Conservation (phyloP, 2,329 filamentous ascomycete species). For the Aspergillus niger region DNA sequence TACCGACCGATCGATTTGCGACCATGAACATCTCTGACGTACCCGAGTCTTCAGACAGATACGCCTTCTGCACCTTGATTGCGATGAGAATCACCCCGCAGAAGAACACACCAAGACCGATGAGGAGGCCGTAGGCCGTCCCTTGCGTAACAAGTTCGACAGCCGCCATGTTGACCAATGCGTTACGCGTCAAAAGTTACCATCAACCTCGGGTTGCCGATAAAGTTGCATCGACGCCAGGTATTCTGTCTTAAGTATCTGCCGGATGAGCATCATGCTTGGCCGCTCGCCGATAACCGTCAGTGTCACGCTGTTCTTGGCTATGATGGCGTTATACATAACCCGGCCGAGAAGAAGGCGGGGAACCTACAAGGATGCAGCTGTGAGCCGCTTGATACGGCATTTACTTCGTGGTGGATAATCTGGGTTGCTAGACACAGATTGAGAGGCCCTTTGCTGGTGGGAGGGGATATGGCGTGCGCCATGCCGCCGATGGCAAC, state of each 20-base stretch:
- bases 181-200: background rate
- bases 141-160: constrained; percentile 30
- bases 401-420: no score
- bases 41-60: constrained; percentile 34
- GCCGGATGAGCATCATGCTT: background rate
- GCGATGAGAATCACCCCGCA: constrained; percentile 51
- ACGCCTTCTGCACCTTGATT: constrained; percentile 47
- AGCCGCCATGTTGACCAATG: background rate
- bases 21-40: constrained; percentile 50
- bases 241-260: background rate
- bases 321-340: constrained; percentile 5
- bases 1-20: constrained; percentile 41
- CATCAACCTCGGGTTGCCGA: background rate
- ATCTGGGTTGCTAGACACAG: no score
- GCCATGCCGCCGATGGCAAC: no score
- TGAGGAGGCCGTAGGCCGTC: constrained; percentile 49
- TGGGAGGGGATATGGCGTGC: no score
- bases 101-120: constrained; percentile 53
- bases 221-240: background rate
- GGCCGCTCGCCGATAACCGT: background rate
- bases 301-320: constrained; percentile 7
- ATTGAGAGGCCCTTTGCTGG: no score
- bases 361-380: no score
- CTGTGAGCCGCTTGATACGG: no score
- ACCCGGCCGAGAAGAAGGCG: background rate